Conservation (phyloP, 805 yeast species). For the Yamadazyma kitorensis region DNA sequence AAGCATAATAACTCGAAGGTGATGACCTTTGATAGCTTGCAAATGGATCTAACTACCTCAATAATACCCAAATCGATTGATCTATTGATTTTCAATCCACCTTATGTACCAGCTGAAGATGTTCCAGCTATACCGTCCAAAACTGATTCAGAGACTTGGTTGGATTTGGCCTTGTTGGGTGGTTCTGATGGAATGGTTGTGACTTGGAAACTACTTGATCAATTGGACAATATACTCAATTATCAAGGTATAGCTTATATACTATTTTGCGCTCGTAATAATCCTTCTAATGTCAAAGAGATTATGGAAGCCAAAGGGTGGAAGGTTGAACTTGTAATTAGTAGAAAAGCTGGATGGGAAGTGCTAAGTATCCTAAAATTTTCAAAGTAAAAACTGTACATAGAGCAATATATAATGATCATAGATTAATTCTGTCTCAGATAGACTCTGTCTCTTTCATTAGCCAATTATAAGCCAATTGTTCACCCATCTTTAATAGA, state of each 20-base stretch:
- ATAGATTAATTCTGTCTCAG: conserved; percentile 2
- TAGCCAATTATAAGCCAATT: conserved; percentile 66
- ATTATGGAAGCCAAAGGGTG: conserved; percentile 51
- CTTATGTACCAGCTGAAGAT: conserved; percentile 86
- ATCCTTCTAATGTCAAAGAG: conserved; percentile 60
- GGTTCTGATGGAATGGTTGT: conserved; percentile 89
- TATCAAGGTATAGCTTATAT: conserved; percentile 75
- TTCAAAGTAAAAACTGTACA: conserved; percentile 1
- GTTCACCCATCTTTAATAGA: conserved; percentile 53
- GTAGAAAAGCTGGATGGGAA: conserved; percentile 95
- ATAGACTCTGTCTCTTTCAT: conserved; percentile 55
- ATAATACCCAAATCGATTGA: conserved; percentile 54
- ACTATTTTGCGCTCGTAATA: conserved; percentile 86
- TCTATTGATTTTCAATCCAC: conserved; percentile 86
- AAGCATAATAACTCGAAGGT: conserved; percentile 15
- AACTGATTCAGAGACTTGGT: conserved; percentile 59
- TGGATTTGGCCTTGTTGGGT: conserved; percentile 87
- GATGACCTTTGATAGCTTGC: conserved; percentile 28
- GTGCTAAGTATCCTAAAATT: conserved; percentile 75
- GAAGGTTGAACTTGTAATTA: conserved; percentile 50
- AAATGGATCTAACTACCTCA: conserved; percentile 55
- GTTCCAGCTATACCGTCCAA: conserved; percentile 60
- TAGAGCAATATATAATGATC: neutral
- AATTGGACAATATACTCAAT: conserved; percentile 52
- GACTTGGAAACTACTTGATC: conserved; percentile 61